Evolutionary conservation across 108 stramenopile genomes (phyloP).

Genomic region (Hondaea fermentalgiana): DNA sequence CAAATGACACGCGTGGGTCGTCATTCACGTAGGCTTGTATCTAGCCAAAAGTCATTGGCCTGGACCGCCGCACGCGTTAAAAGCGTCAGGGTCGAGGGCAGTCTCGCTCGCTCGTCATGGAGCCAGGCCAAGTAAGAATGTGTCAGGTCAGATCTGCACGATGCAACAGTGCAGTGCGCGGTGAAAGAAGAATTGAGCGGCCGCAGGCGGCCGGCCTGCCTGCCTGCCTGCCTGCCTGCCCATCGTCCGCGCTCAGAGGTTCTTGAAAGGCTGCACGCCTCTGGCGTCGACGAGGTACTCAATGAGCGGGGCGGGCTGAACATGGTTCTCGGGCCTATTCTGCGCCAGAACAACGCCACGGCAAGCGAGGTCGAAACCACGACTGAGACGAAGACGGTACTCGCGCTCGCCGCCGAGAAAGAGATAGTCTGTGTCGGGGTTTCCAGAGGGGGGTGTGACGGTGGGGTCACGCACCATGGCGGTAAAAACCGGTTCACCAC

Average conservation of each 20-base stretch:
- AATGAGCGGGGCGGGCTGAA: background rate
- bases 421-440: background rate
- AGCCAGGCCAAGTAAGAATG: too few species aligned
- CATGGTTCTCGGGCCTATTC: background rate
- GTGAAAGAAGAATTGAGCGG: too few species aligned
- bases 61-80: too few species aligned
- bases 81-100: too few species aligned
- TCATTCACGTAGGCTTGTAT: too few species aligned
- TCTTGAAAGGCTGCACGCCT: background rate
- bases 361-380: background rate
- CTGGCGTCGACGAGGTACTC: background rate
- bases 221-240: too few species aligned
- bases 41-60: too few species aligned
- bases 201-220: too few species aligned
- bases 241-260: background rate
- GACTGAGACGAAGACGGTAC: background rate
- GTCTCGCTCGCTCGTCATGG: too few species aligned
- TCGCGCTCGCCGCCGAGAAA: background rate
- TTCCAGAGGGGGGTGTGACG: background rate
- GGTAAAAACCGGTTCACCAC: constrained; percentile 49
- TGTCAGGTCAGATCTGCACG: too few species aligned
- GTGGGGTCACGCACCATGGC: constrained; percentile 9
- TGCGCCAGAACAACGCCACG: background rate
- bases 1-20: too few species aligned
- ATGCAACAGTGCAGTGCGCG: too few species aligned